Evolutionary conservation across 2,329 filamentous ascomycete species (phyloP), one percentile per base, ranked within the genome.

Genomic region (Penicillium sp.): DNA sequence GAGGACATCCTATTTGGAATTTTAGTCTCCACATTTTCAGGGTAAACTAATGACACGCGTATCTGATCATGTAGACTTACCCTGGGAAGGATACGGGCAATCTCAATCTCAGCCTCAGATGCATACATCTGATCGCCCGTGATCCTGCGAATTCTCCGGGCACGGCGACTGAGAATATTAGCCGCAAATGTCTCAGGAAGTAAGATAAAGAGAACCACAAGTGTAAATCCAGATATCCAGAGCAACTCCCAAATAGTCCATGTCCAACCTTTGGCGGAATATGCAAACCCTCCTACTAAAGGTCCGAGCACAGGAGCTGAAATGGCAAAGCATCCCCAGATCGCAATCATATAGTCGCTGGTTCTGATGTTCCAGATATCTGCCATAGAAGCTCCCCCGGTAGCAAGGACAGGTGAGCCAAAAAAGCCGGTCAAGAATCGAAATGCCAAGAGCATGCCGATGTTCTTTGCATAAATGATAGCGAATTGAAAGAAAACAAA

Each of bases 131-230:
- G 25, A 26, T 26, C 25, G 25, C 25, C 25, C 25, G 25, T 26
- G 25, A 26, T 26, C 39, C 71, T 73, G 42, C 78, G 70, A 58
- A 67, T 19, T 1, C 65, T 55, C 2, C 55, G 51, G 10, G 65
- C 65, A 1, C 65, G 60, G 1, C 57, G 57, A 10, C 23, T 37
- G 11, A 67, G 59, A 8, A 67, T 66, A 45, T 64, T 65, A 1
- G 61, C 52, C 1, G 58, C 42, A 46, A 67, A 74, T 4, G 70
- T 72, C 49, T 73, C 70, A 0, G 69, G 69, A 6, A 72, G 57
- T 21, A 66, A 63, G 45, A 72, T 63, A 42, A 71, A 74, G 43
- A 59, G 67, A 53, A 81, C 54, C 16, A 88, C 64, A 63, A 87
- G 80, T 39, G 86, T 68, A 0, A 85, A 84, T 0, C 76, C 80